Conservation (phyloP, 768 basidiomycete genomes). For the Xerocomus brunneocitrinus region DNA sequence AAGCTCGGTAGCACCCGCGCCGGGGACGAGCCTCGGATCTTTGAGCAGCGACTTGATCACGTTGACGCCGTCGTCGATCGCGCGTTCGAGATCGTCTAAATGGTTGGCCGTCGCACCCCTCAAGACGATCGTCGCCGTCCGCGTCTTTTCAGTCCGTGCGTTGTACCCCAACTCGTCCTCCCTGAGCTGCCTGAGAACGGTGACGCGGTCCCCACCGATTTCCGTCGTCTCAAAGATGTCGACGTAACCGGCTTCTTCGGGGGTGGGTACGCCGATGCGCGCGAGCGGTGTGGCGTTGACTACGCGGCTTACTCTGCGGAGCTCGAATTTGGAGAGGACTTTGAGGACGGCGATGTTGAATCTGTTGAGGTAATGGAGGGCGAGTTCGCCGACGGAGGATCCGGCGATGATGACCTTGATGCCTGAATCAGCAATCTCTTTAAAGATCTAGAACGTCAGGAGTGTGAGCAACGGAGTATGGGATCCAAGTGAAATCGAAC, state of each 20-base stretch:
- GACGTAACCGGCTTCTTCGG: constrained; percentile 91
- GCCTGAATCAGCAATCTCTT: constrained; percentile 95
- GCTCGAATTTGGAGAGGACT: constrained; percentile 96
- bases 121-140: constrained; percentile 91
- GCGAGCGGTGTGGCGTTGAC: constrained; percentile 96
- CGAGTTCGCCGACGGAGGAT: constrained; percentile 89
- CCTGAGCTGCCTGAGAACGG: constrained; percentile 83
- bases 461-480: not conserved
- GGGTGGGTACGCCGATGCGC: constrained; percentile 90
- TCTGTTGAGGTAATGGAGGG: constrained; percentile 94
- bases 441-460: constrained; percentile 64
- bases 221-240: constrained; percentile 95
- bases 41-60: constrained; percentile 92
- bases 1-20: constrained; percentile 91
- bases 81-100: constrained; percentile 93
- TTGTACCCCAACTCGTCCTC: constrained; percentile 64
- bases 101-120: constrained; percentile 93
- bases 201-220: constrained; percentile 96
- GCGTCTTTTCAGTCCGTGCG: constrained; percentile 60
- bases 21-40: constrained; percentile 85
- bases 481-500: not conserved
- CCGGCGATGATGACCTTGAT: constrained; percentile 94
- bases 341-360: constrained; percentile 93
- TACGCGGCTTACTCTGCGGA: constrained; percentile 90
- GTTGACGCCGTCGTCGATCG: constrained; percentile 94